phyloP scores from a whole-genome alignment of 768 basidiomycete species.

The Dacryopinax spathularia region DNA sequence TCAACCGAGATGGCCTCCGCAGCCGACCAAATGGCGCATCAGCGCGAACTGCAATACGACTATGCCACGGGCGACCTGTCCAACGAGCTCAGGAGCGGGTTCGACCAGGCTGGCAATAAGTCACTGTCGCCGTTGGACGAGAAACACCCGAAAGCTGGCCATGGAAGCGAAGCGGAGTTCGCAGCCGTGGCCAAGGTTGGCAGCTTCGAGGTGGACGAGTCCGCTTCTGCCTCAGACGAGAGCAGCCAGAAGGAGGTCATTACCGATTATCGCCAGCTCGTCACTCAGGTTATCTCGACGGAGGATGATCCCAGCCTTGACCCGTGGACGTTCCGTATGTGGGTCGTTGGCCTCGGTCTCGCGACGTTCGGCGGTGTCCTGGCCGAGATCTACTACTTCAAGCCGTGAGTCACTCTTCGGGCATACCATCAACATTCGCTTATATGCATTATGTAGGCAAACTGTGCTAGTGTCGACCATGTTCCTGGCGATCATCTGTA shows the following conservation, averaged over 20 bases:
- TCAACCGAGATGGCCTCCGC: neutral
- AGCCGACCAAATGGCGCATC: neutral
- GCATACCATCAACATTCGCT: neutral
- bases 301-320: slow-evolving; percentile 34
- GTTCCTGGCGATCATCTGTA: slow-evolving; percentile 26
- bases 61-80: neutral
- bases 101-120: neutral
- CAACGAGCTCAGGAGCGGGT: neutral
- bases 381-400: slow-evolving; percentile 48
- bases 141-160: neutral
- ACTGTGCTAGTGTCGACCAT: slow-evolving; percentile 37
- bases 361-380: slow-evolving; percentile 42
- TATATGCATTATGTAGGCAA: slow-evolving; percentile 28
- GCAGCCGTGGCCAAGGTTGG: neutral
- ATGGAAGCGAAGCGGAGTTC: neutral
- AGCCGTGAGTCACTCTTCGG: slow-evolving; percentile 28
- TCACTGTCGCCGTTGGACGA: neutral
- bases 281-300: slow-evolving; percentile 34
- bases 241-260: slow-evolving; percentile 21
- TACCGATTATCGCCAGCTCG: slow-evolving; percentile 34
- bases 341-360: slow-evolving; percentile 41
- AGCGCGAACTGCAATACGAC: neutral
- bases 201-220: neutral
- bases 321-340: slow-evolving; percentile 40
- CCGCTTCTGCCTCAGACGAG: neutral